Percentiles rank a stretch among this genome's conserved stretches.
Conservation (phyloP, 306 rosid genomes). For the Gastrolobium bilobum region DNA sequence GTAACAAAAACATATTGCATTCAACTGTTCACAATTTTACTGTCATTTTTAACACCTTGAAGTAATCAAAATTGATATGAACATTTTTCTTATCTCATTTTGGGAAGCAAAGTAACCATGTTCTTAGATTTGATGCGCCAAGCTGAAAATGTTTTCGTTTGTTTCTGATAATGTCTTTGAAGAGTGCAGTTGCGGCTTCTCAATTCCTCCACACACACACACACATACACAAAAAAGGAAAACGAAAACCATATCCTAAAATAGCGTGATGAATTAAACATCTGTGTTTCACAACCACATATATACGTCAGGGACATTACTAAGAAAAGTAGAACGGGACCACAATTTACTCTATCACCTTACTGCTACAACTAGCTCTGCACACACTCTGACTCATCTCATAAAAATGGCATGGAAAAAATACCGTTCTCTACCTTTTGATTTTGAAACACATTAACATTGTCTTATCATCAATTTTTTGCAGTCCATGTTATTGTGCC, state of each 20-base stretch:
- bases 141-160: not conserved
- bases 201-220: not conserved
- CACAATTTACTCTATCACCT: not conserved
- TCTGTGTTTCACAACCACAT: not conserved
- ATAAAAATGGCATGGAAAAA: not conserved
- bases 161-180: too few relatives aligned
- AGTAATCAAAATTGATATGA: not conserved
- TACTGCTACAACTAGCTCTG: not conserved
- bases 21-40: not conserved
- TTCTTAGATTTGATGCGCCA: not conserved
- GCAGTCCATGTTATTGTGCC: too few relatives aligned
- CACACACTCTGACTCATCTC: not conserved
- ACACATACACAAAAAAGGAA: too few relatives aligned
- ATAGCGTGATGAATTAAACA: not conserved
- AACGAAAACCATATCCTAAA: not conserved
- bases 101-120: not conserved
- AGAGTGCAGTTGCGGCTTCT: not conserved
- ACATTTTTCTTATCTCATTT: not conserved
- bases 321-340: not conserved
- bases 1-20: not conserved
- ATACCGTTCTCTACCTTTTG: not conserved
- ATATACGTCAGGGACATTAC: not conserved
- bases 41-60: not conserved
- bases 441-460: too few relatives aligned
- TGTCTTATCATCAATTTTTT: too few relatives aligned